phyloP scores from a whole-genome alignment of 306 rosid genomes.

The Fragaria iinumae region DNA sequence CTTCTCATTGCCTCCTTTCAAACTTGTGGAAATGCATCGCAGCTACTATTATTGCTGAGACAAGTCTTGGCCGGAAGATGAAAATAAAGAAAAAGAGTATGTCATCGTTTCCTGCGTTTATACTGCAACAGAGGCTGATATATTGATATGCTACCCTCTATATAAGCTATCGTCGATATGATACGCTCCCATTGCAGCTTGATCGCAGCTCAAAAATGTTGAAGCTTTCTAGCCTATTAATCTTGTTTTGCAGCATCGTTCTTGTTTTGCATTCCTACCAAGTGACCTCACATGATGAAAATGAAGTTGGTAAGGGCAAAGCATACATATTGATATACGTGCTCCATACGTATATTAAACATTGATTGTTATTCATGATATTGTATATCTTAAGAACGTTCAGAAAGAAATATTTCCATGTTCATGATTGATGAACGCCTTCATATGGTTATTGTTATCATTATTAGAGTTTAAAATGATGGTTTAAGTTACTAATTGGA shows the following conservation, averaged over 20 bases:
- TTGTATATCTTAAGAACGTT: background rate
- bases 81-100: background rate
- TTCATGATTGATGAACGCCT: background rate
- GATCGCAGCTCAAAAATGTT: background rate
- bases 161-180: slow-evolving; percentile 1
- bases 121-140: background rate
- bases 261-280: background rate
- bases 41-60: background rate
- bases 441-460: background rate
- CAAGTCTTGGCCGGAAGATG: background rate
- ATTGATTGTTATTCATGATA: background rate
- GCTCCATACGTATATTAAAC: background rate
- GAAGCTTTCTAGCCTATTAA: background rate
- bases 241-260: background rate
- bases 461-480: background rate
- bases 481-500: background rate
- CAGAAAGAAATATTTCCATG: background rate
- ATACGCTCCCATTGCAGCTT: background rate
- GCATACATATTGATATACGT: background rate
- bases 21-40: background rate
- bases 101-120: background rate
- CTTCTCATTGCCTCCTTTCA: background rate
- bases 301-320: slow-evolving; percentile 47
- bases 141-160: background rate
- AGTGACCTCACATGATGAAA: slow-evolving; percentile 23